Evolutionary conservation across 176 grass and related monocot genomes (phyloP).

Genomic region (Phyllostachys edulis): DNA sequence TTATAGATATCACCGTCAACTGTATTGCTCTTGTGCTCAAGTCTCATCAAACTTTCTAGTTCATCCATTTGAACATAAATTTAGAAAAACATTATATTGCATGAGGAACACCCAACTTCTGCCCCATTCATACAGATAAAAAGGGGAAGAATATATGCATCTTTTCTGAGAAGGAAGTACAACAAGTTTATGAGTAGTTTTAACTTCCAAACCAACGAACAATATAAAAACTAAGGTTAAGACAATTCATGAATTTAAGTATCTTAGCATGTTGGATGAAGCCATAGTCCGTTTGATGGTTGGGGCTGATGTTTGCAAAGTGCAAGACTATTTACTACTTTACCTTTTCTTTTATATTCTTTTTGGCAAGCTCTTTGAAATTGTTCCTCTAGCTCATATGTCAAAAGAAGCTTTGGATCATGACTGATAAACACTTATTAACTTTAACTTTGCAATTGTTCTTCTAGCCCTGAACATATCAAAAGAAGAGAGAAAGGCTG

Average conservation of each 20-base stretch:
- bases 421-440: not conserved
- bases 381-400: not conserved
- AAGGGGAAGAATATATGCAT: not conserved
- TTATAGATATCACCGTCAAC: not conserved
- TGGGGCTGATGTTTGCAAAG: not conserved
- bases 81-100: not conserved
- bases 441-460: not conserved
- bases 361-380: not conserved
- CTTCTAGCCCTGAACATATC: not conserved
- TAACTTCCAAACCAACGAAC: not conserved
- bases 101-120: not conserved
- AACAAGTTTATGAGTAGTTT: not conserved
- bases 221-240: not conserved
- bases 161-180: not conserved
- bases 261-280: not conserved
- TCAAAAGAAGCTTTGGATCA: not conserved
- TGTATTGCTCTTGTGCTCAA: not conserved
- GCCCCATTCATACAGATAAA: not conserved
- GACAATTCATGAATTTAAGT: not conserved
- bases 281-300: not conserved
- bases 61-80: not conserved
- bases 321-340: not conserved
- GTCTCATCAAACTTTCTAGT: conserved; percentile 4
- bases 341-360: not conserved
- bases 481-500: not conserved